Evolutionary conservation across 1,284 basidiomycete species (phyloP), one percentile per base, ranked within the genome.

Genomic region (Fomes fomentarius): DNA sequence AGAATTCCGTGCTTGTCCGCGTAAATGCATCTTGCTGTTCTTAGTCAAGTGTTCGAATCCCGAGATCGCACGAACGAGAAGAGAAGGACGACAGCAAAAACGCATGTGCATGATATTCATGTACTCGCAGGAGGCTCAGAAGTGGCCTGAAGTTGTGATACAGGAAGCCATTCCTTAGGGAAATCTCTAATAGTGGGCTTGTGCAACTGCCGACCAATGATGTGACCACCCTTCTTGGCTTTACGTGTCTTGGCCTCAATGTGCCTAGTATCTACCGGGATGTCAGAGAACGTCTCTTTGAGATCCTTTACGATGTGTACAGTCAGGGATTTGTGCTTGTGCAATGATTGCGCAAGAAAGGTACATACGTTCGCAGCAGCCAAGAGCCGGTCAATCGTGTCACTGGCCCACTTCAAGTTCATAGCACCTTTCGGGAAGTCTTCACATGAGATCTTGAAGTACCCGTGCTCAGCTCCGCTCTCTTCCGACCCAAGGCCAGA

Each of bases 391-490:
- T 93, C 88, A 47, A 96, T 70, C 10, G 83, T 80, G 65, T 95
- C 92, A 63, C 88, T 89, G 21, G 85, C 87, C 85, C 89, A 93
- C 69, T 94, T 94, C 62, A 94, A 71, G 71, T 96, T 96, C 89
- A 91, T 87, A 22, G 83, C 78, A 1, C 85, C 79, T 61, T 83
- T 78, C 3, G 85, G 84, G 69, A 92, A 93, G 67, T 89, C 83
- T 64, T 94, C 94, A 67, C 90, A 92, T 1, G 89, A 82, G 54
- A 96, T 91, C 73, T 93, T 94, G 68, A 96, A 77, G 72, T 82
- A 94, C 9, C 93, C 93, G 52, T 91, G 80, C 53, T 77, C 79
- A 63, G 81, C 83, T 34, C 71, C 71, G 31, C 73, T 71, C 46
- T 78, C 74, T 17, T 67, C 56, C 19, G 61, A 70, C 26, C 62